phyloP scores from a whole-genome alignment of 1,284 basidiomycete species.

The Butyriboletus appendiculatus region DNA sequence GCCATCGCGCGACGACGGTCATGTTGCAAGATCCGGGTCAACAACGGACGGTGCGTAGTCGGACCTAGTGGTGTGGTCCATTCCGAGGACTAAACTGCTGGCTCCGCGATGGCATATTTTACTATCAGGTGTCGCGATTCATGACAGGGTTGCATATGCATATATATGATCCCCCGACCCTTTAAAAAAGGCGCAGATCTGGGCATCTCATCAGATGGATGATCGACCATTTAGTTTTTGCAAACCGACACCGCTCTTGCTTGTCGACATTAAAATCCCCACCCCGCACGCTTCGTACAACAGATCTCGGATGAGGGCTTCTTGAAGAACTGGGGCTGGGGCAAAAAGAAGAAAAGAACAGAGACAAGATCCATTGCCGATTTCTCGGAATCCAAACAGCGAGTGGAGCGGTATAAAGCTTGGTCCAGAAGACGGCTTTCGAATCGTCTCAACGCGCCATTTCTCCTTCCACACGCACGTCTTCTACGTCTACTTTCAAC shows the following conservation, averaged over 20 bases:
- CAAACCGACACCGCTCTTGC: conserved; percentile 5
- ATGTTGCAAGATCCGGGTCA: conserved; percentile 11
- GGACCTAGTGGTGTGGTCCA: conserved; percentile 8
- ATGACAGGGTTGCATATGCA: conserved; percentile 17
- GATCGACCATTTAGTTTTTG: conserved; percentile 19
- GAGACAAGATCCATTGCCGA: conserved; percentile 6
- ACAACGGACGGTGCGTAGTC: conserved; percentile 11
- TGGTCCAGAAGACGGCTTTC: background rate
- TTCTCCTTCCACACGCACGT: background rate
- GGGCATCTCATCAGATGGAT: conserved; percentile 22
- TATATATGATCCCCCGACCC: conserved; percentile 18
- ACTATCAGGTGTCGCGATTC: conserved; percentile 17
- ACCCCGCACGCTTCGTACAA: conserved; percentile 19
- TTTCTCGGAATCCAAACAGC: conserved; percentile 1
- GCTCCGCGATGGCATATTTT: conserved; percentile 24
- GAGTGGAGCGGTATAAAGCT: conserved; percentile 23
- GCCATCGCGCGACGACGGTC: background rate
- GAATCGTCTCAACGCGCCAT: conserved; percentile 7
- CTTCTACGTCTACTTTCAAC: conserved; percentile 5
- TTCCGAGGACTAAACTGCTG: background rate
- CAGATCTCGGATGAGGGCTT: conserved; percentile 22
- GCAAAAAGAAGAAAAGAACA: background rate
- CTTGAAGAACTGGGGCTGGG: conserved; percentile 14
- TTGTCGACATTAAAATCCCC: conserved; percentile 19
- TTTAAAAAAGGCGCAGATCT: conserved; percentile 23